phyloP scores from a whole-genome alignment of 192 early-diverging fungal species.

The Mortierella alpina region DNA sequence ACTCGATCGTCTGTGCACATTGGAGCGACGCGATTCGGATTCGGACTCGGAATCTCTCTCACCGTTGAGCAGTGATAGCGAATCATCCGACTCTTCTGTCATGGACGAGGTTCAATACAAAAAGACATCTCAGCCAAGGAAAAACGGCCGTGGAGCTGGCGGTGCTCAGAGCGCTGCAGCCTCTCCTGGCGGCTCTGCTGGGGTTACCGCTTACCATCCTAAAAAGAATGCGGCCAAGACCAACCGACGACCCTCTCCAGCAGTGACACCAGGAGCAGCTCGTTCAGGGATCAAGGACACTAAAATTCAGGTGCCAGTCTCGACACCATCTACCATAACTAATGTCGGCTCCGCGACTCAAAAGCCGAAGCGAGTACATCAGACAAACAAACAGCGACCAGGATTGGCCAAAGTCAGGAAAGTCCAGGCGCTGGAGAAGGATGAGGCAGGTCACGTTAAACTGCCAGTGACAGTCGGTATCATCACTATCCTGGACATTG shows the following conservation, averaged over 20 bases:
- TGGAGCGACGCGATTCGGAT: conserved; percentile 17
- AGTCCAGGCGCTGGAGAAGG: conserved; percentile 53
- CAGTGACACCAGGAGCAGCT: neutral
- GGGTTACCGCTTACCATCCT: conserved; percentile 4
- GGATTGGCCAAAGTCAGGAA: conserved; percentile 19
- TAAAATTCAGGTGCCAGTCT: conserved; percentile 1
- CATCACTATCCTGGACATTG: conserved; percentile 77
- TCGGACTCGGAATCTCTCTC: conserved; percentile 30
- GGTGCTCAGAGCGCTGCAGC: neutral
- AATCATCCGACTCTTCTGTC: conserved; percentile 23
- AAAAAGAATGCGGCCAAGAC: conserved; percentile 10
- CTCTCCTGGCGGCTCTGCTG: neutral
- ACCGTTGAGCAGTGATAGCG: conserved; percentile 30
- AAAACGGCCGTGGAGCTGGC: conserved; percentile 6
- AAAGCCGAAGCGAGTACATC: conserved; percentile 44
- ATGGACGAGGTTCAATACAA: conserved; percentile 3
- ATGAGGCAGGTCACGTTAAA: conserved; percentile 74
- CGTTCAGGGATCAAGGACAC: conserved; percentile 2
- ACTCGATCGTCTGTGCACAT: conserved; percentile 21
- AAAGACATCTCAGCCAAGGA: neutral
- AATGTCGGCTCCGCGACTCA: conserved; percentile 41
- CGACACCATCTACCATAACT: conserved; percentile 42
- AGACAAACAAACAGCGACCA: conserved; percentile 32
- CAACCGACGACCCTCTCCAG: neutral
- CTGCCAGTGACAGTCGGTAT: conserved; percentile 85